A percentile compares a stretch with the other conserved stretches of the same genome.
phyloP scores from a whole-genome alignment of 2,329 filamentous ascomycete species.

The Monascus ruber region DNA sequence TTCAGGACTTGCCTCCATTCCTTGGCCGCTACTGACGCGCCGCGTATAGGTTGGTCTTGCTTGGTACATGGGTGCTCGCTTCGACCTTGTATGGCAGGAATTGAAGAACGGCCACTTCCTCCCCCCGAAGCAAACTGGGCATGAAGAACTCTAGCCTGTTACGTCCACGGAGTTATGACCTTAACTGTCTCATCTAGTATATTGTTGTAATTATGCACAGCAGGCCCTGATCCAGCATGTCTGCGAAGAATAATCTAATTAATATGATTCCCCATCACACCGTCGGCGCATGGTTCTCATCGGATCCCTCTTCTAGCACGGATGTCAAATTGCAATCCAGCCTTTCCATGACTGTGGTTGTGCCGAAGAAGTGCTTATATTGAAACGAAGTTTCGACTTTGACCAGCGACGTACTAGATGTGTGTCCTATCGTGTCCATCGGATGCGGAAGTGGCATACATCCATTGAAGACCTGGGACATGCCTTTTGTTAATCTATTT shows the following conservation, averaged over 20 bases:
- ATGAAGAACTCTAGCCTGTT: conserved; percentile 32
- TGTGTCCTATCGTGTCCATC: conserved; percentile 10
- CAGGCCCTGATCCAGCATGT: too few species aligned
- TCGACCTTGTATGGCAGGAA: conserved; percentile 57
- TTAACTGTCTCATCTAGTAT: conserved; percentile 8
- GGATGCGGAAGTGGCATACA: conserved; percentile 10
- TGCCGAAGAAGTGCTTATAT: conserved; percentile 97
- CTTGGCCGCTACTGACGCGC: conserved; percentile 3
- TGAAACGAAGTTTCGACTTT: conserved; percentile 3
- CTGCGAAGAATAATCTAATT: too few species aligned
- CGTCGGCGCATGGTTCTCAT: not conserved
- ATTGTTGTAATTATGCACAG: conserved; percentile 11
- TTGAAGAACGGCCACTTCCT: conserved; percentile 40
- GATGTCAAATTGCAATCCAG: conserved; percentile 98
- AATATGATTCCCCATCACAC: too few species aligned
- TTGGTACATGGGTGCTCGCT: conserved; percentile 69
- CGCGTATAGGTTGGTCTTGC: conserved; percentile 57
- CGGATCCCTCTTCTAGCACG: conserved; percentile 53
- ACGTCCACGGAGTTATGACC: conserved; percentile 20
- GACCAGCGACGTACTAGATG: conserved; percentile 16
- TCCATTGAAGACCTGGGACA: conserved; percentile 20
- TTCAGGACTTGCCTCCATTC: conserved; percentile 4
- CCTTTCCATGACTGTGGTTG: conserved; percentile 69
- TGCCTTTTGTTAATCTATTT: not conserved
- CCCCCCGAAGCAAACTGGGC: conserved; percentile 23